Base-by-base conservation (phyloP, 2,329 filamentous ascomycete species). In the Ophioceras dolichostomum region DNA sequence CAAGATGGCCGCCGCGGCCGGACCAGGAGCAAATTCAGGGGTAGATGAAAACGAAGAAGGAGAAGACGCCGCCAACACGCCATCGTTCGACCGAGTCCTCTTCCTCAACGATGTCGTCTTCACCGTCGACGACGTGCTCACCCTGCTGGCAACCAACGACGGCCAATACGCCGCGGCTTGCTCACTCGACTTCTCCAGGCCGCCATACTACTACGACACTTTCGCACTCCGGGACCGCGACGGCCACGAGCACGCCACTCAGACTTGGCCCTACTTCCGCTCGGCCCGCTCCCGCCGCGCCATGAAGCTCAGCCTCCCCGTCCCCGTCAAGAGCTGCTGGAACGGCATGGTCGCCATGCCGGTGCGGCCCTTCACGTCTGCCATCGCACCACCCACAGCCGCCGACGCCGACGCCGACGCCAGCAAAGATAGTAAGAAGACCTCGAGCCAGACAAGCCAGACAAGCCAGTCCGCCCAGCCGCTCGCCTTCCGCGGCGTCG, bases 251-350 rank as follows among this genome's bases (percentile, higher is more conserved):
- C 61, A 67, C 4, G 51, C 67, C 4, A 68, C 67, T 37, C 58
- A 64, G 32, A 62, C 62, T 26, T 79, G 73, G 70, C 75, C 75
- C 1, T 79, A 71, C 57, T 79, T 79, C 47, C 61, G 65, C 20
- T 64, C 46, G 10, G 54, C 49, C 9, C 46, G 47, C 2, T 56
- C 64, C 9, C 52, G 59, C 18, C 50, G 64, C 19, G 67, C 72
- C 1, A 59, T 76, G 17, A 62, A 65, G 42, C 53, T 50, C 16
- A 63, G 66, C 44, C 51, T 58, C 10, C 70, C 76, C 0, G 62
- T 79, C 2, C 70, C 67, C 2, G 76, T 83, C 1, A 55, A 58
- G n/a, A 77, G 72, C 30, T 83, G 78, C 53, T 83, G 77, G 77
- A 81, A 82, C 45, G 78, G 76, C 32, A 71, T 79, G 50, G 36